Percentiles rank a stretch among this genome's conserved stretches.
Conservation (phyloP, 768 basidiomycete species). For the Pulveroboletus sp. region DNA sequence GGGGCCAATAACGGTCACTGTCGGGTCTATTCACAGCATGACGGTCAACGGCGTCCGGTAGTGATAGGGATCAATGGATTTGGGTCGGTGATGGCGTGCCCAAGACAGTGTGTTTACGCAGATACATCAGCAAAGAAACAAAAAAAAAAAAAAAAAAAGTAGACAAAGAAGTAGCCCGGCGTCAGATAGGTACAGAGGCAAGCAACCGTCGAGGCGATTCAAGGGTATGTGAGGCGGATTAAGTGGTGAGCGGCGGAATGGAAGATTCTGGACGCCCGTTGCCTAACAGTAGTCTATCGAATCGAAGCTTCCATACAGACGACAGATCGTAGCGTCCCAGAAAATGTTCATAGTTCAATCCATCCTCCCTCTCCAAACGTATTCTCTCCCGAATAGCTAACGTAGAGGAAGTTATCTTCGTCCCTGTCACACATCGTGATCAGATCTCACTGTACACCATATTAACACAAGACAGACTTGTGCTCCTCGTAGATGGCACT, state of each 20-base stretch:
- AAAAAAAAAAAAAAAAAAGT: background rate
- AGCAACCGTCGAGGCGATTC: slow-evolving; percentile 19
- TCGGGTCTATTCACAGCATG: background rate
- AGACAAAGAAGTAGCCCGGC: slow-evolving; percentile 2
- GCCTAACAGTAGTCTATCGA: slow-evolving; percentile 27
- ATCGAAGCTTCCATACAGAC: slow-evolving; percentile 17
- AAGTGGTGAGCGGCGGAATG: slow-evolving; percentile 6
- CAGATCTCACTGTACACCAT: slow-evolving; percentile 19
- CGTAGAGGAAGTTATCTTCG: slow-evolving; percentile 98
- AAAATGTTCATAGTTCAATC: slow-evolving; percentile 30
- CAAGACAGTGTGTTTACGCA: slow-evolving; percentile 7
- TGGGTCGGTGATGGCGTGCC: background rate
- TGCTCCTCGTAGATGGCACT: slow-evolving; percentile 99
- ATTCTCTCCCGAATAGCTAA: slow-evolving; percentile 98
- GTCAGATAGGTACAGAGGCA: slow-evolving; percentile 27
- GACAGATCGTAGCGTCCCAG: slow-evolving; percentile 17
- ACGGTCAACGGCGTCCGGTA: background rate
- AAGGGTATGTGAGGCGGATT: slow-evolving; percentile 27
- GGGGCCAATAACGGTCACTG: too few relatives aligned
- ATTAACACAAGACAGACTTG: slow-evolving; percentile 60
- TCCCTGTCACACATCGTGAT: slow-evolving; percentile 54
- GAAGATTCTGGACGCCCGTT: slow-evolving; percentile 20
- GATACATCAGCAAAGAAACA: slow-evolving; percentile 12
- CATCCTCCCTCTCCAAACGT: slow-evolving; percentile 63
- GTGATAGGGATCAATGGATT: too few relatives aligned